These are phyloP conservation scores for Bombardia bombarda DNA, from an alignment of 495 filamentous ascomycete species.

Conservation along the genomic window DNA sequence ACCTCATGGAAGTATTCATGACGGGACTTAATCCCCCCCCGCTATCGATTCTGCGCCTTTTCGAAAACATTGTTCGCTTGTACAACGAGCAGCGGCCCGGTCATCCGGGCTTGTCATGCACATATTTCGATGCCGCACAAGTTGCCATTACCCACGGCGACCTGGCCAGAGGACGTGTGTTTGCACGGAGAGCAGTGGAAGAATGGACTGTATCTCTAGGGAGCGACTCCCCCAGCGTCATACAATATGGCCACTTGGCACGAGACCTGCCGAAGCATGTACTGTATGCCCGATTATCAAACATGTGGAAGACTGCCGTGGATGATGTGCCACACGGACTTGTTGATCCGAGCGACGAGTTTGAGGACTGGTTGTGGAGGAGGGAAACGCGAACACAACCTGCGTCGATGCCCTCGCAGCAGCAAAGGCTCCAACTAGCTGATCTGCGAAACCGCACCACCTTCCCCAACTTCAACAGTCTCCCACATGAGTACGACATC, in stretches of 20 bases:
- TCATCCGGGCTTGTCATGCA: background rate
- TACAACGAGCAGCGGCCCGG: background rate
- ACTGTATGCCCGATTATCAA: background rate
- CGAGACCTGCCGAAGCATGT: background rate
- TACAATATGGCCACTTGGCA: background rate
- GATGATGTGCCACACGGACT: background rate
- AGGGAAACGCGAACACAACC: too few relatives aligned
- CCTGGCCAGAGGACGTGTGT: background rate
- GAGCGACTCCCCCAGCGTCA: background rate
- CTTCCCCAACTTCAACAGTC: background rate
- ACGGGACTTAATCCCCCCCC: background rate
- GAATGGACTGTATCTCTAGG: background rate
- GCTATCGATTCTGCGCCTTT: background rate
- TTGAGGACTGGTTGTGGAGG: constrained; percentile 5
- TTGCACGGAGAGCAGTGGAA: background rate
- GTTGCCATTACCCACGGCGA: constrained; percentile 1
- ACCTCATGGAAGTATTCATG: background rate
- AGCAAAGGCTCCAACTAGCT: background rate
- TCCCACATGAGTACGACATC: constrained; percentile 1
- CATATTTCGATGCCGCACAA: background rate
- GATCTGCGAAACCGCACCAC: background rate
- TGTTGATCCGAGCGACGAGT: background rate
- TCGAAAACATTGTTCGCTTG: background rate
- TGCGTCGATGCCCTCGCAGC: background rate
- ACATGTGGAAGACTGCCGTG: background rate